Evolutionary conservation across 2,329 filamentous ascomycete species (phyloP).

Genomic region (Aspergillus uvarum): DNA sequence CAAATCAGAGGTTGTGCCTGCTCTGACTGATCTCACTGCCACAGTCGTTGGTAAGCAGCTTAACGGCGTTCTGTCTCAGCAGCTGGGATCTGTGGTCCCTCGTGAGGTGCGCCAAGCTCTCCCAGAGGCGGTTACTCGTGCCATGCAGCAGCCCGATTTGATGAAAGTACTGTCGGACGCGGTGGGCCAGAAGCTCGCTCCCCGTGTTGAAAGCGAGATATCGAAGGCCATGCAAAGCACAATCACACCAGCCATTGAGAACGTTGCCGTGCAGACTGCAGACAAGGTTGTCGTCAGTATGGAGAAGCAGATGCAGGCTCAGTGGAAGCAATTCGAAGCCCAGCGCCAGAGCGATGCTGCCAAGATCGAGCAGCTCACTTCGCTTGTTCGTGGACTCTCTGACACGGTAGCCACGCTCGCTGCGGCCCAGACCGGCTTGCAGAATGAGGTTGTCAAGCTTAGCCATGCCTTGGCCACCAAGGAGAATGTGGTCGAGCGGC

Average conservation of each 20-base stretch:
- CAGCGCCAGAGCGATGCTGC: constrained; percentile 55
- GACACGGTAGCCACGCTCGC: constrained; percentile 51
- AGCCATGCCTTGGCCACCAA: constrained; percentile 32
- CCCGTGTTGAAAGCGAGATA: constrained; percentile 70
- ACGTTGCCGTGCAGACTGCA: constrained; percentile 63
- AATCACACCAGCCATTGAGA: constrained; percentile 66
- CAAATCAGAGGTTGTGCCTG: constrained; percentile 71
- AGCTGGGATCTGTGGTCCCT: constrained; percentile 65
- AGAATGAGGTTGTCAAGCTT: constrained; percentile 41
- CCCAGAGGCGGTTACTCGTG: constrained; percentile 64
- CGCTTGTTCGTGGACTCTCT: constrained; percentile 54
- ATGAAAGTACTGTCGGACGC: constrained; percentile 71
- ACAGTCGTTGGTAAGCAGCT: constrained; percentile 72
- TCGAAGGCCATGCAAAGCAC: constrained; percentile 59
- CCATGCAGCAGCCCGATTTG: constrained; percentile 72
- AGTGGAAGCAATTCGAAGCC: constrained; percentile 52
- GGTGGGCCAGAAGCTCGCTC: constrained; percentile 64
- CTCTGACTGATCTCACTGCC: constrained; percentile 66
- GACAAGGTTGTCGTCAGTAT: constrained; percentile 68
- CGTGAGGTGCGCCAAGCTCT: constrained; percentile 71
- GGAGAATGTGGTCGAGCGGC: constrained; percentile 17
- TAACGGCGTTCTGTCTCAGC: constrained; percentile 63
- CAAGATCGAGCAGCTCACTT: constrained; percentile 62
- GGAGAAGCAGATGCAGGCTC: constrained; percentile 58
- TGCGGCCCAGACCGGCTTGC: constrained; percentile 43